Evolutionary conservation across 2,329 filamentous ascomycete genomes (phyloP).

Genomic region (Phialemoniopsis sp.): DNA sequence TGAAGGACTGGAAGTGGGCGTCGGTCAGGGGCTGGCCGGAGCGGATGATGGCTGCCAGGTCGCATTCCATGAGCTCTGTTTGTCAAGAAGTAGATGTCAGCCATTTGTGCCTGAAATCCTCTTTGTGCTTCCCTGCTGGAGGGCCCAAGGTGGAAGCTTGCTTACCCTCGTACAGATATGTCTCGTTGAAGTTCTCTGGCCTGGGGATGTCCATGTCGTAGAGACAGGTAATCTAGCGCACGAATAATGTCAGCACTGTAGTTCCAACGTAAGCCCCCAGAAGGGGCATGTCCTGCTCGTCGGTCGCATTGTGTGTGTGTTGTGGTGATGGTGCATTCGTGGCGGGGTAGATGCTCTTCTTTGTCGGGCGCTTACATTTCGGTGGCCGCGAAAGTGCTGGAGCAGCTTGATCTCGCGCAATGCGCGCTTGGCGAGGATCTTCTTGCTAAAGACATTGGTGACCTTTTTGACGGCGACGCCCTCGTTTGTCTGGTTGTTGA

Average conservation of each 20-base stretch:
- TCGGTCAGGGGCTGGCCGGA: constrained; percentile 96
- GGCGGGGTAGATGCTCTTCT: no score
- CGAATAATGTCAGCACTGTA: constrained; percentile 17
- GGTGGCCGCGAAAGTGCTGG: constrained; percentile 91
- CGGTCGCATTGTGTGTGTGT: no score
- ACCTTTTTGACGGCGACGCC: constrained; percentile 99
- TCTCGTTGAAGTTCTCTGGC: constrained; percentile 98
- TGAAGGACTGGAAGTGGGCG: constrained; percentile 99
- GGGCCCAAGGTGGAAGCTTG: not conserved
- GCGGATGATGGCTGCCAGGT: constrained; percentile 94
- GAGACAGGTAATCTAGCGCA: constrained; percentile 86
- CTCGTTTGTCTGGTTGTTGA: constrained; percentile 85
- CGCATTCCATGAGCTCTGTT: constrained; percentile 97
- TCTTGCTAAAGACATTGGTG: constrained; percentile 99
- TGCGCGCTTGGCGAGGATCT: constrained; percentile 97
- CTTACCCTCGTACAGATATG: constrained; percentile 95
- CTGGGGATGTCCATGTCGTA: constrained; percentile 99
- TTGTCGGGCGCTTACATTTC: constrained; percentile 60
- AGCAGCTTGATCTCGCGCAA: constrained; percentile 97
- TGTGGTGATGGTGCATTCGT: no score
- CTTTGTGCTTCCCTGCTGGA: not conserved
- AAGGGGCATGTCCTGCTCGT: no score
- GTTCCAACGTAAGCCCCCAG: no score
- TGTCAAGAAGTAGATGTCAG: constrained; percentile 2
- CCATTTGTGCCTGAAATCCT: not conserved